These are phyloP conservation scores for Pisolithus marmoratus DNA, from an alignment of 768 basidiomycete species.

Conservation along the genomic window DNA sequence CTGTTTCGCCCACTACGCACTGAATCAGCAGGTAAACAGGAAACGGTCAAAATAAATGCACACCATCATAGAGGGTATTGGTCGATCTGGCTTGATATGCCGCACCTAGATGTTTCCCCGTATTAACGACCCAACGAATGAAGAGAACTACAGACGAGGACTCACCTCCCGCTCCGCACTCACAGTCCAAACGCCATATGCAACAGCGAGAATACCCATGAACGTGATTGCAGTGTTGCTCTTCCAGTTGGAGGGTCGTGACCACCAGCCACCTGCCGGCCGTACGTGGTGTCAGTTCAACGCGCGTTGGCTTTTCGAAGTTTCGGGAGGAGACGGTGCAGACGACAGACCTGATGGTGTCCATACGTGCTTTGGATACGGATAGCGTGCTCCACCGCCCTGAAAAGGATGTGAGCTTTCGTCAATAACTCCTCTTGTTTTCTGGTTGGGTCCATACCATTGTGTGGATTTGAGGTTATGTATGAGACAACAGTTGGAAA, in stretches of 20 bases:
- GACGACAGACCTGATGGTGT: constrained; percentile 69
- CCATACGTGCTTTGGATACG: constrained; percentile 94
- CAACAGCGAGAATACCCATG: constrained; percentile 60
- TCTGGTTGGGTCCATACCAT: no score
- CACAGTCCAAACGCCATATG: constrained; percentile 63
- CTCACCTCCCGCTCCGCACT: constrained; percentile 80
- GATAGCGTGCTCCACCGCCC: constrained; percentile 85
- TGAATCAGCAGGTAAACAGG: constrained; percentile 2
- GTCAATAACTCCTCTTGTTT: no score
- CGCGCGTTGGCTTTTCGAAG: not conserved
- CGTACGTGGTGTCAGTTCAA: no score
- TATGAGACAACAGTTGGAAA: no score
- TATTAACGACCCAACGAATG: constrained; percentile 3
- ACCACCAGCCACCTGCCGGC: constrained; percentile 95
- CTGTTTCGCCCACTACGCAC: constrained; percentile 45
- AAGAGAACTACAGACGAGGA: constrained; percentile 4
- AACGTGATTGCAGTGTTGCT: constrained; percentile 74
- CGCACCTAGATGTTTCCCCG: constrained; percentile 40
- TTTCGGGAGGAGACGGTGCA: not conserved
- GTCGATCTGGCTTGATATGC: constrained; percentile 51
- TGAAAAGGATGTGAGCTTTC: constrained; percentile 17
- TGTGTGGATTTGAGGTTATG: no score
- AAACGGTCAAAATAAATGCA: constrained; percentile 19
- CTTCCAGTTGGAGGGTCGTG: constrained; percentile 84
- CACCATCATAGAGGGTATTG: constrained; percentile 79